Conservation (phyloP, 1,284 basidiomycete species). For the Mycena citricolor region DNA sequence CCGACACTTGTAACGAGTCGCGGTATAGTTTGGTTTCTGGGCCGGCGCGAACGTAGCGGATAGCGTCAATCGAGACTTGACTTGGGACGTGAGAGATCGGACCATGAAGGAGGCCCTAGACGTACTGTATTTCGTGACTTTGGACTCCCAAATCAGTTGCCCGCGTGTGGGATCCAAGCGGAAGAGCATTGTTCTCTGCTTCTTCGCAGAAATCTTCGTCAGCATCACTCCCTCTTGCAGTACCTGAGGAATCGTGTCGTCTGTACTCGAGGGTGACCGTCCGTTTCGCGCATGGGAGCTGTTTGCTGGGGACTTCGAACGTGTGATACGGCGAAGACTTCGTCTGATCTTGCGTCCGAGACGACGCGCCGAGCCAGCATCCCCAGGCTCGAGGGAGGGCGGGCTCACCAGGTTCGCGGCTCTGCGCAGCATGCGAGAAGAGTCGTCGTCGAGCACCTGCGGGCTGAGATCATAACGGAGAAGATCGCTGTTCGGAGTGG, state of each 20-base stretch:
- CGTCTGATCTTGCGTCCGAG: conserved; percentile 19
- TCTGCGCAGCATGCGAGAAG: conserved; percentile 14
- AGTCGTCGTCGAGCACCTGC: no score
- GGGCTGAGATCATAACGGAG: no score
- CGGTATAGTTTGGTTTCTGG: conserved; percentile 78
- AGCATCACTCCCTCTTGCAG: conserved; percentile 67
- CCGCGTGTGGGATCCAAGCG: conserved; percentile 78
- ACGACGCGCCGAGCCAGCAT: conserved; percentile 10
- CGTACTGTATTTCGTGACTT: conserved; percentile 73
- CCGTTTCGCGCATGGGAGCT: no score
- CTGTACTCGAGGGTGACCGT: conserved; percentile 13
- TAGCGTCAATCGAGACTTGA: conserved; percentile 85
- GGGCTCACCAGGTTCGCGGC: conserved; percentile 15
- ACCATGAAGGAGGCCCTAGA: conserved; percentile 23
- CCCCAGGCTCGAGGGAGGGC: conserved; percentile 5
- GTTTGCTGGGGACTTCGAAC: conserved; percentile 12
- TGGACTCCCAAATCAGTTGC: conserved; percentile 83
- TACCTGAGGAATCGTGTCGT: conserved; percentile 32
- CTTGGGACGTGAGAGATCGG: neutral
- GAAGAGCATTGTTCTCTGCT: conserved; percentile 76
- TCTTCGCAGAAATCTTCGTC: conserved; percentile 88
- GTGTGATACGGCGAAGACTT: conserved; percentile 12
- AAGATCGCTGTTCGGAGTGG: no score
- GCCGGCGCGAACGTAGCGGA: conserved; percentile 88
- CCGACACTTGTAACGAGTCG: conserved; percentile 64